phyloP scores from a whole-genome alignment of 164 flowering plant species.

The Stephania japonica region DNA sequence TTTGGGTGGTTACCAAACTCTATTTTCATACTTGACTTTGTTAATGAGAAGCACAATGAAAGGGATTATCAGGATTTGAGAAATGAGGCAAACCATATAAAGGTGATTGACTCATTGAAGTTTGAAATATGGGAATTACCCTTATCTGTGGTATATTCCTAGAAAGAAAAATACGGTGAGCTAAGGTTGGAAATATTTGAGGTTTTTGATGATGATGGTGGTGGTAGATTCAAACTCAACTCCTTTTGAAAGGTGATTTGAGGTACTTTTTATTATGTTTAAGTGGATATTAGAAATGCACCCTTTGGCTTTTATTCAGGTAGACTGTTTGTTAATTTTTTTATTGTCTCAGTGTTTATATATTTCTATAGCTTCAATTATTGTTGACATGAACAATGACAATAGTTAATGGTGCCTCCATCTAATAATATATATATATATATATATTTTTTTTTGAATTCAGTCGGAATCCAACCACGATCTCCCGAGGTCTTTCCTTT shows the following conservation, averaged over 20 bases:
- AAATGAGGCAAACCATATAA: constrained; percentile 11
- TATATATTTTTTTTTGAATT: too few relatives aligned
- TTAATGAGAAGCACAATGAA: constrained; percentile 15
- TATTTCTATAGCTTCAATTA: too few relatives aligned
- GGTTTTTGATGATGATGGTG: not conserved
- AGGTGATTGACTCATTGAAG: not conserved
- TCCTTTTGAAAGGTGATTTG: not conserved
- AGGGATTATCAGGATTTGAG: constrained; percentile 9
- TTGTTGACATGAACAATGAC: too few relatives aligned
- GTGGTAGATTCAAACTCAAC: not conserved
- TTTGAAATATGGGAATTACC: not conserved
- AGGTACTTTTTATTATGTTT: not conserved
- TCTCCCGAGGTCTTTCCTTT: too few relatives aligned
- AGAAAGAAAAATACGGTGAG: not conserved
- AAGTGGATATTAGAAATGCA: not conserved
- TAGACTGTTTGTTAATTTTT: not conserved
- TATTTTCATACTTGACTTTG: constrained; percentile 26
- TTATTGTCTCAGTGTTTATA: too few relatives aligned
- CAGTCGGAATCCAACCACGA: too few relatives aligned
- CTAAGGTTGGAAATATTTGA: not conserved
- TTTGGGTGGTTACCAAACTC: constrained; percentile 34
- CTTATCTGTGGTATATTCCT: not conserved
- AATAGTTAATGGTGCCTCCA: too few relatives aligned
- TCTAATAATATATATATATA: too few relatives aligned
- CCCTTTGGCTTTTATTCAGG: not conserved